Conservation (phyloP, 768 basidiomycete species). For the Russula brevipes region DNA sequence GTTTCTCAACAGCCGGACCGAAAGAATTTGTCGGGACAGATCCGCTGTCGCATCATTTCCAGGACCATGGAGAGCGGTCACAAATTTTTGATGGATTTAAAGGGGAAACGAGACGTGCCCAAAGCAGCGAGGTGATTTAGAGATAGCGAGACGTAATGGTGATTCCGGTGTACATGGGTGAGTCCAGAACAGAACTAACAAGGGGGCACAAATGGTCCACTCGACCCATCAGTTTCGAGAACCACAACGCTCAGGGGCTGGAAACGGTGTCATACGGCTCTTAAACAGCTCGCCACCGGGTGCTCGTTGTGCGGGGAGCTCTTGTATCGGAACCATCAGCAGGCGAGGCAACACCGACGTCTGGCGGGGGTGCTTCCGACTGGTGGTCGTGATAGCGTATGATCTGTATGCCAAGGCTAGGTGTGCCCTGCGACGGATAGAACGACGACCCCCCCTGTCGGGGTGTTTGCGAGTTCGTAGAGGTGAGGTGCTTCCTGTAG, state of each 20-base stretch:
- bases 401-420: slow-evolving; percentile 20
- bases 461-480: slow-evolving; percentile 14
- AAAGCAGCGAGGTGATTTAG: slow-evolving; percentile 19
- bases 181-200: slow-evolving; percentile 23
- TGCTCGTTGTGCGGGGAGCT: slow-evolving; percentile 6
- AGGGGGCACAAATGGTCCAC: slow-evolving; percentile 21
- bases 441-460: slow-evolving; percentile 16
- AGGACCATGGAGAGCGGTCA: slow-evolving; percentile 15
- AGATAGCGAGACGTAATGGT: slow-evolving; percentile 24
- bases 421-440: slow-evolving; percentile 13
- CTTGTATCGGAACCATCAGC: slow-evolving; percentile 12
- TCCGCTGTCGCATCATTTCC: slow-evolving; percentile 16
- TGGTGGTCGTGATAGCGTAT: slow-evolving; percentile 24
- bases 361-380: slow-evolving; percentile 3
- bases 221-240: slow-evolving; percentile 20
- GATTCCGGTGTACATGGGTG: slow-evolving; percentile 22
- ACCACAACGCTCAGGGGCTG: slow-evolving; percentile 3
- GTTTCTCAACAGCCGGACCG: slow-evolving; percentile 5
- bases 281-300: slow-evolving; percentile 18
- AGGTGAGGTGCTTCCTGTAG: slow-evolving; percentile 54
- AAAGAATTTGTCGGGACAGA: slow-evolving; percentile 3
- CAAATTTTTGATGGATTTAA: slow-evolving; percentile 21
- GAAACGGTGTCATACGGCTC: not conserved
- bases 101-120: slow-evolving; percentile 16
- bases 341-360: not conserved